Percentiles rank a stretch among this genome's conserved stretches.
Conservation (phyloP, 2,329 filamentous ascomycete genomes). For the Botrytis fabae region DNA sequence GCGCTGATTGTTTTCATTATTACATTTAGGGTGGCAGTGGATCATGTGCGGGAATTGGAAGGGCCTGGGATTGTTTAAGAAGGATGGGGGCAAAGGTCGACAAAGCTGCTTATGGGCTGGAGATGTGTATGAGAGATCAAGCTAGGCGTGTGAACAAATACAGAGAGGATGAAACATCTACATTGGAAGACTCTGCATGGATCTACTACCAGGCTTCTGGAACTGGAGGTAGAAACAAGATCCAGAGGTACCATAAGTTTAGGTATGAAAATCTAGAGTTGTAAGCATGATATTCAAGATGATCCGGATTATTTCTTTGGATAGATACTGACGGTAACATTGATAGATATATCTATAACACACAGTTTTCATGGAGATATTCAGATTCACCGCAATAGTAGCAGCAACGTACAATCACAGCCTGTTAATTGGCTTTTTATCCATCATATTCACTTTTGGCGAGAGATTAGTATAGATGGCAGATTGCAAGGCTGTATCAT, state of each 20-base stretch:
- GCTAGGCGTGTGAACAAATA: not conserved
- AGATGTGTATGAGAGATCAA: not conserved
- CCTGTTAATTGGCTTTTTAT: not conserved
- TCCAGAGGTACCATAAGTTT: no score
- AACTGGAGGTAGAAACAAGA: not conserved
- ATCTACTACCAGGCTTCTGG: not conserved
- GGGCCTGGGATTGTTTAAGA: not conserved
- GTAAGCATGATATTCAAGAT: not conserved
- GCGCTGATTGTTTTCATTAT: conserved; percentile 11
- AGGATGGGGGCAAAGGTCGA: not conserved
- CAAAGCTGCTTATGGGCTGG: not conserved
- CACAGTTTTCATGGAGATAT: not conserved
- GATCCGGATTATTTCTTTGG: not conserved
- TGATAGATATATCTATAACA: not conserved
- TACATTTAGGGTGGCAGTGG: conserved; percentile 19
- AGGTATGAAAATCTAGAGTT: not conserved
- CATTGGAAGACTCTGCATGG: not conserved
- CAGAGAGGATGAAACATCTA: not conserved
- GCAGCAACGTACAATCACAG: not conserved
- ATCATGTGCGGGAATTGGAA: conserved; percentile 4
- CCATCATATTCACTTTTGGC: not conserved
- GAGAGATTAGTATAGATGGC: not conserved
- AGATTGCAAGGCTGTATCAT: not conserved
- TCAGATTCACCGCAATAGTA: not conserved
- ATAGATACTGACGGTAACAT: not conserved